Evolutionary conservation across 495 filamentous ascomycete species (phyloP).

Genomic region (Jackrogersella minutella): DNA sequence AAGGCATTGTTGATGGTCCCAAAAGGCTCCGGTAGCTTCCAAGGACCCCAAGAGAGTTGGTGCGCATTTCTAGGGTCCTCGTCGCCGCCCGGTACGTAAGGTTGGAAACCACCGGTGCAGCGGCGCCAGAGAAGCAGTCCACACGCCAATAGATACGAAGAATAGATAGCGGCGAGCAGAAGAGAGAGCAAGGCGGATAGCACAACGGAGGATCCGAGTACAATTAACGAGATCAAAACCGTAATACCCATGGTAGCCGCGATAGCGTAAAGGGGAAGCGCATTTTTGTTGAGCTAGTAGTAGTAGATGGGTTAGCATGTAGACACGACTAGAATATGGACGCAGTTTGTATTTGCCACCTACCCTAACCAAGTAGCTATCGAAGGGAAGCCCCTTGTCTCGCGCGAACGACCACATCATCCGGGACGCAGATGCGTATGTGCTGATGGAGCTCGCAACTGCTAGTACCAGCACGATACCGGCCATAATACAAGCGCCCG

Average conservation of each 20-base stretch:
- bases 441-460: conserved; percentile 53
- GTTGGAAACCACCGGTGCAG: conserved; percentile 47
- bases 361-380: conserved; percentile 55
- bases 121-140: conserved; percentile 45
- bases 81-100: conserved; percentile 32
- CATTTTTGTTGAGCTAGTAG: conserved; percentile 46
- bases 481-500: conserved; percentile 55
- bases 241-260: conserved; percentile 58
- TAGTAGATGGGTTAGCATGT: conserved; percentile 22
- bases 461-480: conserved; percentile 55
- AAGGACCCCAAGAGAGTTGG: conserved; percentile 59
- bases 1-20: conserved; percentile 57
- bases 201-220: conserved; percentile 64
- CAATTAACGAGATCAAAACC: conserved; percentile 65
- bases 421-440: conserved; percentile 59
- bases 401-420: conserved; percentile 65
- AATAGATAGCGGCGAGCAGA: conserved; percentile 51
- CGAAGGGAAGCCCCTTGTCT: conserved; percentile 65
- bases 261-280: conserved; percentile 61
- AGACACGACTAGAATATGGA: conserved; percentile 29
- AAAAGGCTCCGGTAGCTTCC: conserved; percentile 54
- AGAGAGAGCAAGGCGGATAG: conserved; percentile 65
- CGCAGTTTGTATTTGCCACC: conserved; percentile 15
- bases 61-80: conserved; percentile 42
- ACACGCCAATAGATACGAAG: conserved; percentile 59